phyloP scores from a whole-genome alignment of 2,329 filamentous ascomycete species.

The Calonectria hongkongensis region DNA sequence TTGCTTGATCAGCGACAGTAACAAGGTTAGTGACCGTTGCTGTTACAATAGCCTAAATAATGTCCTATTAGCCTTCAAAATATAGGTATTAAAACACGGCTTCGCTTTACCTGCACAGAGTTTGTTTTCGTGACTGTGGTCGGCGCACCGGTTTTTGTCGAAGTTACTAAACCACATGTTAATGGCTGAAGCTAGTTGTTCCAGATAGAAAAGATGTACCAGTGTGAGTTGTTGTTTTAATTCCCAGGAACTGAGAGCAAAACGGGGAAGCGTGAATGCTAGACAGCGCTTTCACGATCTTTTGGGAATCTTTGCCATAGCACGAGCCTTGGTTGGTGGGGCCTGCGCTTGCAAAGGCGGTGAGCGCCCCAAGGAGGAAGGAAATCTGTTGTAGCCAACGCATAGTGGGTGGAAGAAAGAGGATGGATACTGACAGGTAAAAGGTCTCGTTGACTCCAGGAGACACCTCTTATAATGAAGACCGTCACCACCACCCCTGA shows the following conservation, averaged over 20 bases:
- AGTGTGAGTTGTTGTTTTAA: neutral
- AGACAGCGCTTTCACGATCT: neutral
- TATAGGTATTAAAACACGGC: too few relatives aligned
- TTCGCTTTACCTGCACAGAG: too few relatives aligned
- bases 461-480: too few relatives aligned
- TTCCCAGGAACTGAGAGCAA: neutral
- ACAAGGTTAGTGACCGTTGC: too few relatives aligned
- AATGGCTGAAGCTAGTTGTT: too few relatives aligned
- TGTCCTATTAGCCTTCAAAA: too few relatives aligned
- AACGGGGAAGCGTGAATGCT: neutral
- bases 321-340: neutral
- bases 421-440: too few relatives aligned
- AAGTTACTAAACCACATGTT: neutral
- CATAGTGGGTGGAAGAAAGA: neutral
- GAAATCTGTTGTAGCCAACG: neutral
- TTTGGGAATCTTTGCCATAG: neutral
- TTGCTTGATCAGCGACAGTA: too few relatives aligned
- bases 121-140: too few relatives aligned
- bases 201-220: neutral
- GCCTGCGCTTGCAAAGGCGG: neutral
- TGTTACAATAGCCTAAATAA: too few relatives aligned
- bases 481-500: too few relatives aligned
- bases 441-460: too few relatives aligned
- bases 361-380: neutral
- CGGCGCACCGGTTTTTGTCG: neutral